phyloP scores from a whole-genome alignment of 1,139 yeast species.

The Blastobotrys aristatus region DNA sequence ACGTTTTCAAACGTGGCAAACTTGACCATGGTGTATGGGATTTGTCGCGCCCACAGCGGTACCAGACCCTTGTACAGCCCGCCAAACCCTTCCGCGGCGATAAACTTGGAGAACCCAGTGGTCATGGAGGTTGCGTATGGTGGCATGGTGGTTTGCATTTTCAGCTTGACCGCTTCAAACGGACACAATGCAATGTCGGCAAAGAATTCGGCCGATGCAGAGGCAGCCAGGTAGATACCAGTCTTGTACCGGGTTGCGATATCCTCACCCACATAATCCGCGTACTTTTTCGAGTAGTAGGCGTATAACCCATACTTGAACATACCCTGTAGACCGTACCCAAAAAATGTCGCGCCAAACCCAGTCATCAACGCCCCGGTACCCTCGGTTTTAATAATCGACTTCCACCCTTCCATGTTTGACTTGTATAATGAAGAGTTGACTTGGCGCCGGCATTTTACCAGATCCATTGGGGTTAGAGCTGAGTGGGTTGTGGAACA shows the following conservation, averaged over 20 bases:
- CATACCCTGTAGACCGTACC: slow-evolving; percentile 92
- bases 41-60: slow-evolving; percentile 92
- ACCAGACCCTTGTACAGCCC: slow-evolving; percentile 79
- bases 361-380: slow-evolving; percentile 73
- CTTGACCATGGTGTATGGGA: slow-evolving; percentile 95
- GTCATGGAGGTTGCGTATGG: slow-evolving; percentile 61
- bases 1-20: slow-evolving; percentile 90
- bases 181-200: slow-evolving; percentile 91
- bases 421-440: slow-evolving; percentile 64
- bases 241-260: slow-evolving; percentile 62
- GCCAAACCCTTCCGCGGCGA: slow-evolving; percentile 64
- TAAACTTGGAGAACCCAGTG: slow-evolving; percentile 63
- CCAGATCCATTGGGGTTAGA: slow-evolving; percentile 87
- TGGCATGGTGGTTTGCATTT: slow-evolving; percentile 87
- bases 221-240: slow-evolving; percentile 72
- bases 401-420: slow-evolving; percentile 71
- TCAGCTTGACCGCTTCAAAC: slow-evolving; percentile 87
- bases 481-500: slow-evolving; percentile 96
- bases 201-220: slow-evolving; percentile 87
- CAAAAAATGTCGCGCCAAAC: slow-evolving; percentile 82
- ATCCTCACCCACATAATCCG: slow-evolving; percentile 63
- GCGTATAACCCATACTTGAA: slow-evolving; percentile 96
- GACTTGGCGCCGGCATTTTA: slow-evolving; percentile 89
- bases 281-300: slow-evolving; percentile 72
- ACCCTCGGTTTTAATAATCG: slow-evolving; percentile 70